Conservation (phyloP, 1,139 yeast genomes). For the Candida tetrigidarum region DNA sequence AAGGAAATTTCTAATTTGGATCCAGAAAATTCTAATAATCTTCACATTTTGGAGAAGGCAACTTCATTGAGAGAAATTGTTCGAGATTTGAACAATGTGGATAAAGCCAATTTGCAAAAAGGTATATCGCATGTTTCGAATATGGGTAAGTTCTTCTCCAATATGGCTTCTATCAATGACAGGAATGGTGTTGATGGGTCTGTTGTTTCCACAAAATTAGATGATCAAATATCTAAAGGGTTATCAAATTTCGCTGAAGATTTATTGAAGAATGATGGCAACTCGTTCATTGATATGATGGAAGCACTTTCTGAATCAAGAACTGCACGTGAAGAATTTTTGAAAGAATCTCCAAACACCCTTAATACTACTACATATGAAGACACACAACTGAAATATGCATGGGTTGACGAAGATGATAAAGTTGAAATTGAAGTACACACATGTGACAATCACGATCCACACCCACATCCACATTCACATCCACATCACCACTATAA, state of each 20-base stretch:
- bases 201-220: conserved; percentile 11
- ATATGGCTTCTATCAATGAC: conserved; percentile 17
- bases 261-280: conserved; percentile 73
- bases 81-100: conserved; percentile 31
- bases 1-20: conserved; percentile 25
- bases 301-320: conserved; percentile 70
- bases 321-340: conserved; percentile 50
- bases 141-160: conserved; percentile 28
- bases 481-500: conserved; percentile 13
- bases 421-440: conserved; percentile 11
- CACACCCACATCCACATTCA: too few species aligned
- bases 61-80: conserved; percentile 34
- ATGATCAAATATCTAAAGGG: conserved; percentile 34
- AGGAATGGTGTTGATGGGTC: conserved; percentile 13
- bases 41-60: conserved; percentile 30
- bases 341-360: conserved; percentile 20
- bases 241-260: conserved; percentile 77
- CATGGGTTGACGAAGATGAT: conserved; percentile 32
- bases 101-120: conserved; percentile 31
- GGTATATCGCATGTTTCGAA: conserved; percentile 32
- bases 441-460: conserved; percentile 7
- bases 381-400: conserved; percentile 13
- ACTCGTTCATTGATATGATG: conserved; percentile 75
- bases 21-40: conserved; percentile 21
- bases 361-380: background rate